Percentiles rank a stretch among this genome's conserved stretches.
phyloP scores from a whole-genome alignment of 1,284 basidiomycete species.

The Cystobasidiaceae sp. region DNA sequence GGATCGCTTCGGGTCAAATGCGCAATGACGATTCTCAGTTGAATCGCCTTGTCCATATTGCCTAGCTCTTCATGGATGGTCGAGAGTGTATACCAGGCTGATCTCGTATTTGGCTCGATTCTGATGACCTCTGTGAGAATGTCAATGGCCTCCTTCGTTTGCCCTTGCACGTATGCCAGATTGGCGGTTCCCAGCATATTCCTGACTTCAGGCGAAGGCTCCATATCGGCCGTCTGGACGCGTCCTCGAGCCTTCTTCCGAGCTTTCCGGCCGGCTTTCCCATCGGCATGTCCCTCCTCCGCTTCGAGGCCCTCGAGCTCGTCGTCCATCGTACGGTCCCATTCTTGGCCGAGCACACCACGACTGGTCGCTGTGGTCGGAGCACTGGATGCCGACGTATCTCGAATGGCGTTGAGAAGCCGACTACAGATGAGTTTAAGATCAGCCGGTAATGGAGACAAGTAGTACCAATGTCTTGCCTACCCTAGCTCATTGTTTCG shows the following conservation, averaged over 20 bases:
- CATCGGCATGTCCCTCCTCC: conserved; percentile 1
- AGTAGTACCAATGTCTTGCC: background rate
- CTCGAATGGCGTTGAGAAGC: conserved; percentile 22
- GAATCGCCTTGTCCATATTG: conserved; percentile 66
- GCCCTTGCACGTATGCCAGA: conserved; percentile 70
- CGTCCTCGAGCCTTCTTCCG: conserved; percentile 2
- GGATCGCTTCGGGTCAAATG: conserved; percentile 63
- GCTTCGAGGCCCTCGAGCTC: conserved; percentile 26
- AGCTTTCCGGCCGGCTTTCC: no score
- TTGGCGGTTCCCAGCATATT: conserved; percentile 76
- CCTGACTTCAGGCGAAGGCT: conserved; percentile 26
- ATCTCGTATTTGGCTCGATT: conserved; percentile 76
- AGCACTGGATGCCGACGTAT: conserved; percentile 16
- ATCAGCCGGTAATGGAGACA: background rate
- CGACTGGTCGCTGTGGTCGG: conserved; percentile 16
- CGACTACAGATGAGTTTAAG: background rate
- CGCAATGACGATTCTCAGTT: conserved; percentile 81
- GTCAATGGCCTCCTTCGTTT: conserved; percentile 64
- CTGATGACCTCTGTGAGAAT: conserved; percentile 87
- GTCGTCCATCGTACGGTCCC: conserved; percentile 30
- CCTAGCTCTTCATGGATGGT: conserved; percentile 50
- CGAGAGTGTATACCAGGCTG: conserved; percentile 75
- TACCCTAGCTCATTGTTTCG: background rate
- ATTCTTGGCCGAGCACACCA: conserved; percentile 27
- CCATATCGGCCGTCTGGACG: conserved; percentile 1